A percentile compares a stretch with the other conserved stretches of the same genome.
These are phyloP conservation scores for Coemansia sp. DNA, from an alignment of 192 early-diverging fungal species.

Conservation along the genomic window DNA sequence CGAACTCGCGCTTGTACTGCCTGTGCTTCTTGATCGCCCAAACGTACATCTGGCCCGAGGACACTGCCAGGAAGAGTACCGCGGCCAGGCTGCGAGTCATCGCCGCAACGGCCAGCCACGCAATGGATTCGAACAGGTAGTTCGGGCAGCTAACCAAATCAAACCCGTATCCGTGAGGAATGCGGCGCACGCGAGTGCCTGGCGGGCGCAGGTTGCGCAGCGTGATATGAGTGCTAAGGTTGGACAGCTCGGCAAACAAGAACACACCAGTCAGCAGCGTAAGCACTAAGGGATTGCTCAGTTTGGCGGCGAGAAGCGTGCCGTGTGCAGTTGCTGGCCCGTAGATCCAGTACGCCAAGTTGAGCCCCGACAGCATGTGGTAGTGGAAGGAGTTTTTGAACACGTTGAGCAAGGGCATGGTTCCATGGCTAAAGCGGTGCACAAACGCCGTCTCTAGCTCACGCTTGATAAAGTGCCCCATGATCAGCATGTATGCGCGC, in stretches of 20 bases:
- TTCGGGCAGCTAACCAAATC: conserved; percentile 86
- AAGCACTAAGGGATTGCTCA: conserved; percentile 41
- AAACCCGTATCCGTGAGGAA: conserved; percentile 91
- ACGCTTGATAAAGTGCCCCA: conserved; percentile 88
- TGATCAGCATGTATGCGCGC: conserved; percentile 60
- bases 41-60: conserved; percentile 81
- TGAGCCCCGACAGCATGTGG: conserved; percentile 79
- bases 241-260: conserved; percentile 72
- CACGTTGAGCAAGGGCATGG: conserved; percentile 92
- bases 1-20: conserved; percentile 85
- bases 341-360: conserved; percentile 85
- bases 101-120: conserved; percentile 70
- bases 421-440: conserved; percentile 88
- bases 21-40: conserved; percentile 98
- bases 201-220: conserved; percentile 88
- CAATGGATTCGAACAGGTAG: conserved; percentile 85
- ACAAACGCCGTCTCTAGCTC: conserved; percentile 91
- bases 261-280: conserved; percentile 32
- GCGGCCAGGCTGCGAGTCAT: conserved; percentile 69
- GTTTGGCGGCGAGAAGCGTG: conserved; percentile 31
- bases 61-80: conserved; percentile 64
- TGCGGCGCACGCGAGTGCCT: conserved; percentile 77
- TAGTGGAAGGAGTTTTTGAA: conserved; percentile 96
- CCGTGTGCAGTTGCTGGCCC: conserved; percentile 65
- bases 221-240: conserved; percentile 77